Percentiles rank a stretch among this genome's conserved stretches.
phyloP scores from a whole-genome alignment of 805 yeast species.

The Schwanniomyces pseudopolymorphus region DNA sequence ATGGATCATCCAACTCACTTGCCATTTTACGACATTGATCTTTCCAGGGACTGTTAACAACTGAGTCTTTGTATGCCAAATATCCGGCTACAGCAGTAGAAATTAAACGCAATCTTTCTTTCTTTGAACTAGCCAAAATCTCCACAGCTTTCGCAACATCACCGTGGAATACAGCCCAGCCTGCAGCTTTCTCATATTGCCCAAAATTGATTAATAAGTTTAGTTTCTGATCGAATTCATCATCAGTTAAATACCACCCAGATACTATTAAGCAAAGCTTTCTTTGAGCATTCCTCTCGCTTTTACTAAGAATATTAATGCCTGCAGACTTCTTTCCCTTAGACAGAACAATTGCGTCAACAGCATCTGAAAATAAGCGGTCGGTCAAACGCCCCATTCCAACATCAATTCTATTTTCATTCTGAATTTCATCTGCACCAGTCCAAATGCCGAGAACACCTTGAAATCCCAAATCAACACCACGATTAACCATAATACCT shows the following conservation, averaged over 20 bases:
- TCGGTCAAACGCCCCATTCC: conserved; percentile 27
- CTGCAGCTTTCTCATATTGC: conserved; percentile 87
- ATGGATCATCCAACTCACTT: conserved; percentile 85
- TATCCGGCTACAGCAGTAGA: conserved; percentile 95
- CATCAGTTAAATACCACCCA: conserved; percentile 84
- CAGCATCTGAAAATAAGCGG: conserved; percentile 48
- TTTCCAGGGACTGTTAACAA: conserved; percentile 79
- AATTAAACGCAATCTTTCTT: conserved; percentile 70
- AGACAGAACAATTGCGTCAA: conserved; percentile 49
- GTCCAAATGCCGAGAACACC: conserved; percentile 93
- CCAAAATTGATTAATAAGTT: conserved; percentile 55
- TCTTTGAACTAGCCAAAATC: conserved; percentile 71
- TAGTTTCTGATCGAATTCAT: conserved; percentile 72
- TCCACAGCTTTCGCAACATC: conserved; percentile 78
- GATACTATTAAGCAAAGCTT: conserved; percentile 77
- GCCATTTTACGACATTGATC: conserved; percentile 89
- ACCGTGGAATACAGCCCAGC: conserved; percentile 95
- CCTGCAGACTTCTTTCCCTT: conserved; percentile 50
- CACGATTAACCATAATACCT: conserved; percentile 66
- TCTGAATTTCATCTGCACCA: conserved; percentile 51
- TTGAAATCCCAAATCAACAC: conserved; percentile 77
- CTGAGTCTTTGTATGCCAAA: conserved; percentile 58
- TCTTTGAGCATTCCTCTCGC: conserved; percentile 62
- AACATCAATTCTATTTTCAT: conserved; percentile 46
- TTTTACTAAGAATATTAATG: conserved; percentile 43